Conservation (phyloP, 805 yeast genomes). For the Pichia thaimueangensis region DNA sequence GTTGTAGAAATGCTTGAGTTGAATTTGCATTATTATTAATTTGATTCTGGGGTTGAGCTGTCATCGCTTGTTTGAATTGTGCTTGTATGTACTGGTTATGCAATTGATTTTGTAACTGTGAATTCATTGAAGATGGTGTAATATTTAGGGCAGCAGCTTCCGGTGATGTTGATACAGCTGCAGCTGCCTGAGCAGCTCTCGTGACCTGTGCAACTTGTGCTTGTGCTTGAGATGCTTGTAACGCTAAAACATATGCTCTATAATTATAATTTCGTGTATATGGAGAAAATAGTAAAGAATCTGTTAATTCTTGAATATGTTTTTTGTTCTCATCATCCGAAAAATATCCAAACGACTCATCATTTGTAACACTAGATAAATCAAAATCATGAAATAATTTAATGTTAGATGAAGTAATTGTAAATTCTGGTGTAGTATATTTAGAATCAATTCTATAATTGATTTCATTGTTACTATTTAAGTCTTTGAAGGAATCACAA, state of each 20-base stretch:
- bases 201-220: slow-evolving; percentile 11
- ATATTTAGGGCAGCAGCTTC: slow-evolving; percentile 3
- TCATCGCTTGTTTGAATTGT: slow-evolving; percentile 18
- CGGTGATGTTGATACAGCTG: slow-evolving; percentile 2
- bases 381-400: slow-evolving; percentile 21
- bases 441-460: slow-evolving; percentile 24
- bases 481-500: slow-evolving; percentile 22
- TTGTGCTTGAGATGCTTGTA: slow-evolving; percentile 12
- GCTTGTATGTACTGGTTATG: slow-evolving; percentile 27
- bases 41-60: slow-evolving; percentile 12
- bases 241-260: slow-evolving; percentile 15
- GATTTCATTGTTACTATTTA: slow-evolving; percentile 21
- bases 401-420: slow-evolving; percentile 7
- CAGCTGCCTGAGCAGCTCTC: slow-evolving; percentile 4
- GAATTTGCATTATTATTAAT: slow-evolving; percentile 10
- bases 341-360: slow-evolving; percentile 11
- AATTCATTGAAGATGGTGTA: slow-evolving; percentile 1
- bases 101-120: slow-evolving; percentile 5
- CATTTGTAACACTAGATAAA: slow-evolving; percentile 10
- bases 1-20: slow-evolving; percentile 9
- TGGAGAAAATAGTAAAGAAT: slow-evolving; percentile 29
- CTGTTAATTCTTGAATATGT: slow-evolving; percentile 24
- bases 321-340: slow-evolving; percentile 17
- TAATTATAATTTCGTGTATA: slow-evolving; percentile 28
- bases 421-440: slow-evolving; percentile 12